Conservation (phyloP, 1,284 basidiomycete species). For the Tausonia pullulans region DNA sequence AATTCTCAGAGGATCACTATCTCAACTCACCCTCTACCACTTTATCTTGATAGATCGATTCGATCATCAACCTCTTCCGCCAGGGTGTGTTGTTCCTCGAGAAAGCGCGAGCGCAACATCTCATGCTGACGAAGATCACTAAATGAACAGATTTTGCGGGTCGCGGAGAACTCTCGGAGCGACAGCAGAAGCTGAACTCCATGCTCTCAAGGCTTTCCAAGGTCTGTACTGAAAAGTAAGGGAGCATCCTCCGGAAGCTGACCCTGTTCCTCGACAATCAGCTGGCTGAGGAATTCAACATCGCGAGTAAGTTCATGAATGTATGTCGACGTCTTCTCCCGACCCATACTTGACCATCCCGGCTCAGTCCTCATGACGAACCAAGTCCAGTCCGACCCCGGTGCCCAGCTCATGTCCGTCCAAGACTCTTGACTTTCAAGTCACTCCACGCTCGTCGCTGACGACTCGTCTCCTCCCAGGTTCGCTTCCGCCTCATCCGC, state of each 20-base stretch:
- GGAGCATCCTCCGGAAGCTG: background rate
- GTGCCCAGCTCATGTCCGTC: constrained; percentile 12
- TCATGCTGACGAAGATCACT: too few relatives aligned
- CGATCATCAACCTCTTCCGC: constrained; percentile 89
- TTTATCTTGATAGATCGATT: constrained; percentile 56
- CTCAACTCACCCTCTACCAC: background rate
- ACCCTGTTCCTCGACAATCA: background rate
- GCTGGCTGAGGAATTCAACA: constrained; percentile 65
- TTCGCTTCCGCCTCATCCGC: constrained; percentile 15
- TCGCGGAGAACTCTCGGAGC: constrained; percentile 3
- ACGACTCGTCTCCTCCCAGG: too few relatives aligned
- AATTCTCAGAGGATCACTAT: background rate
- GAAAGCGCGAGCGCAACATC: too few relatives aligned
- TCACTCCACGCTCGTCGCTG: too few relatives aligned
- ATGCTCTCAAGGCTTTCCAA: constrained; percentile 84
- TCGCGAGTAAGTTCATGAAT: constrained; percentile 71
- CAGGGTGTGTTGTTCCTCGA: constrained; percentile 39
- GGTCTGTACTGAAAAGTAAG: constrained; percentile 18
- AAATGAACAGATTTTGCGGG: background rate
- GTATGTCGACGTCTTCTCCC: background rate
- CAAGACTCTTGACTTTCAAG: too few relatives aligned
- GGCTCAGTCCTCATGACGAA: constrained; percentile 2
- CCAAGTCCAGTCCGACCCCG: constrained; percentile 15
- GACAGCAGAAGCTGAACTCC: constrained; percentile 42
- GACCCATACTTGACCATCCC: background rate